A percentile compares a stretch with the other conserved stretches of the same genome.
phyloP scores from a whole-genome alignment of 805 yeast species.

The Saccharomyces eubayanus region DNA sequence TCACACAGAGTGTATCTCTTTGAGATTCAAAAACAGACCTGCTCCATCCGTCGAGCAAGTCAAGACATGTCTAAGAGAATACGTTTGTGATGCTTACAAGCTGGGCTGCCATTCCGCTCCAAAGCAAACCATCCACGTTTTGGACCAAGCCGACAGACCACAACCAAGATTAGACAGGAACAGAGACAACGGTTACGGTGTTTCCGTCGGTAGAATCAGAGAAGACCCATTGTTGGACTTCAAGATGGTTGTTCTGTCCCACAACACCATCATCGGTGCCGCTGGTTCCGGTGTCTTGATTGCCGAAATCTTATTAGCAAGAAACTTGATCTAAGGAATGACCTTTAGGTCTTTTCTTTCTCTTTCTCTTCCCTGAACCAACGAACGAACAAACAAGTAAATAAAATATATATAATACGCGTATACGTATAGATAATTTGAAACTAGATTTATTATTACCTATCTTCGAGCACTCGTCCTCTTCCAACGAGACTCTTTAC shows the following conservation, averaged over 20 bases:
- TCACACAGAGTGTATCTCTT: conserved; percentile 89
- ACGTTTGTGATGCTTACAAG: conserved; percentile 72
- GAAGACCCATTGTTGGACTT: conserved; percentile 87
- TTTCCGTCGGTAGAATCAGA: conserved; percentile 89
- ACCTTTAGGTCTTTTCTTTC: not conserved
- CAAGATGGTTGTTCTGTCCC: conserved; percentile 96
- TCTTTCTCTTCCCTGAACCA: not conserved
- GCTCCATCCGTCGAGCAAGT: conserved; percentile 81
- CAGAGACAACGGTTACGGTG: conserved; percentile 89
- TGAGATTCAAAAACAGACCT: conserved; percentile 72
- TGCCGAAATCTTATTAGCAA: conserved; percentile 81
- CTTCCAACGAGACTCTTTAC: too few species aligned
- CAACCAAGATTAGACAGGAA: conserved; percentile 97
- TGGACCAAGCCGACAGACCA: conserved; percentile 89
- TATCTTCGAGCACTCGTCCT: not conserved
- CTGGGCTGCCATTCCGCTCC: conserved; percentile 91
- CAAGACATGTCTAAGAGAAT: conserved; percentile 59
- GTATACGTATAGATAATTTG: not conserved
- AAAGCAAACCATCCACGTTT: conserved; percentile 78
- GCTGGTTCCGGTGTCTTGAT: conserved; percentile 97
- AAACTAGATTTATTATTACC: not conserved
- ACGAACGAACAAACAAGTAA: not conserved
- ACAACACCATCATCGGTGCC: conserved; percentile 96
- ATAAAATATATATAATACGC: not conserved
- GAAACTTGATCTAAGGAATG: conserved; percentile 49